Evolutionary conservation across 768 basidiomycete species (phyloP).

Genomic region (Candolleomyces eurysporus): DNA sequence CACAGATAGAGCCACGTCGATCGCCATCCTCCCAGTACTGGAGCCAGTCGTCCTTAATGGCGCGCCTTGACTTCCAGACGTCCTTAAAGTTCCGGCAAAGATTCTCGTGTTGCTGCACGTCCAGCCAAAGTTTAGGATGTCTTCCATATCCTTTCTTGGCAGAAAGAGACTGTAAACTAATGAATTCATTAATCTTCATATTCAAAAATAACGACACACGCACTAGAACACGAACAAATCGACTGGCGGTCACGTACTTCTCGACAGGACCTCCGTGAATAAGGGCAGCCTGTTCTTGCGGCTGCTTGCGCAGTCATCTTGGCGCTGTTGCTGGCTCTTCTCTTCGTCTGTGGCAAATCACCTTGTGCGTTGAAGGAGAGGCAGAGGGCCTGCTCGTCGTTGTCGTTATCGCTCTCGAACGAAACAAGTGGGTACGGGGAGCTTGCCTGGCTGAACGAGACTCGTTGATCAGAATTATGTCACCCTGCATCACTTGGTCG

Average conservation of each 20-base stretch:
- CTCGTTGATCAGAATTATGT: no score
- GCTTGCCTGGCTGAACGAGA: conserved; percentile 20
- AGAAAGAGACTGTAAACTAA: no score
- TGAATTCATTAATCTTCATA: conserved; percentile 45
- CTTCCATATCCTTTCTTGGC: conserved; percentile 93
- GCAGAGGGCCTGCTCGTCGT: conserved; percentile 19
- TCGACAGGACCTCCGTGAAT: conserved; percentile 86
- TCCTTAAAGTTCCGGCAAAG: conserved; percentile 99
- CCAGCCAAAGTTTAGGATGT: conserved; percentile 99
- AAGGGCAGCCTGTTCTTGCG: conserved; percentile 79
- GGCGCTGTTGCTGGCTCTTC: no score
- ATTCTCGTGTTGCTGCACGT: no score
- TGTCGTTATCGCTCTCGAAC: conserved; percentile 24
- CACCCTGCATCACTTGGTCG: no score
- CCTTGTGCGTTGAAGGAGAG: conserved; percentile 12
- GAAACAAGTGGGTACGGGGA: no score
- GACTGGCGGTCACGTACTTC: no score
- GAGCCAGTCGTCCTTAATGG: conserved; percentile 97
- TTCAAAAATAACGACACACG: no score
- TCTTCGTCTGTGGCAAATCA: conserved; percentile 48
- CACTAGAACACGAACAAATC: no score
- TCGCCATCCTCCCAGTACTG: no score
- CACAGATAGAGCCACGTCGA: conserved; percentile 66
- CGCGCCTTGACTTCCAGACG: conserved; percentile 88
- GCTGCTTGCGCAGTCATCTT: conserved; percentile 73